These are phyloP conservation scores for Fusarium metavorans DNA, from an alignment of 2,329 filamentous ascomycete species.

Conservation along the genomic window DNA sequence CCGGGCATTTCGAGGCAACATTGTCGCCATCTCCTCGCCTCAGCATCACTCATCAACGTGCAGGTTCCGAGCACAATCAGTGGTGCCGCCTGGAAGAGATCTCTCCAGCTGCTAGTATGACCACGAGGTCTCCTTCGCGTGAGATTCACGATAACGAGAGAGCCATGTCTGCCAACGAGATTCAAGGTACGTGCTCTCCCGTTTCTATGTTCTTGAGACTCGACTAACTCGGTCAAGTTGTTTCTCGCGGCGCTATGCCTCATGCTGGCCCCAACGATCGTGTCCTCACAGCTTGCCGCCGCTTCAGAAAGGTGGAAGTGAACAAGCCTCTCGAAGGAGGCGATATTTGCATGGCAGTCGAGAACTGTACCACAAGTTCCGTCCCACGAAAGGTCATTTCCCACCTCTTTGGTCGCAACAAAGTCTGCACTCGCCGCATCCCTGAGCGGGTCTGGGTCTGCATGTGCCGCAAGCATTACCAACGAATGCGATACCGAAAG, in stretches of 20 bases:
- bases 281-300: slow-evolving; percentile 34
- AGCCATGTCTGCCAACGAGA: slow-evolving; percentile 13
- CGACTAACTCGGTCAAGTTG: slow-evolving; percentile 12
- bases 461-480: slow-evolving; percentile 86
- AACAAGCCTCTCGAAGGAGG: slow-evolving; percentile 40
- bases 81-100: slow-evolving; percentile 22
- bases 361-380: slow-evolving; percentile 69
- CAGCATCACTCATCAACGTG: slow-evolving; percentile 23
- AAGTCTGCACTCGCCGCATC: slow-evolving; percentile 78
- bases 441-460: slow-evolving; percentile 78
- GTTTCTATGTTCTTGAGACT: not conserved
- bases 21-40: slow-evolving; percentile 28
- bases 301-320: slow-evolving; percentile 28
- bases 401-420: slow-evolving; percentile 87
- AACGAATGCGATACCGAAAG: slow-evolving; percentile 78
- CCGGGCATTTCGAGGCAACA: slow-evolving; percentile 26
- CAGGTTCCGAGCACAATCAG: slow-evolving; percentile 26
- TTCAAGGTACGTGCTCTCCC: slow-evolving; percentile 20
- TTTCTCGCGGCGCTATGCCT: slow-evolving; percentile 1
- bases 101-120: slow-evolving; percentile 22
- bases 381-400: slow-evolving; percentile 80
- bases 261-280: slow-evolving; percentile 31
- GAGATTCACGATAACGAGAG: slow-evolving; percentile 13
- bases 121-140: slow-evolving; percentile 18
- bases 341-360: slow-evolving; percentile 65